Base-by-base conservation (phyloP, 352 stramenopile genomes). In the Hyaloperonospora brassicae region DNA sequence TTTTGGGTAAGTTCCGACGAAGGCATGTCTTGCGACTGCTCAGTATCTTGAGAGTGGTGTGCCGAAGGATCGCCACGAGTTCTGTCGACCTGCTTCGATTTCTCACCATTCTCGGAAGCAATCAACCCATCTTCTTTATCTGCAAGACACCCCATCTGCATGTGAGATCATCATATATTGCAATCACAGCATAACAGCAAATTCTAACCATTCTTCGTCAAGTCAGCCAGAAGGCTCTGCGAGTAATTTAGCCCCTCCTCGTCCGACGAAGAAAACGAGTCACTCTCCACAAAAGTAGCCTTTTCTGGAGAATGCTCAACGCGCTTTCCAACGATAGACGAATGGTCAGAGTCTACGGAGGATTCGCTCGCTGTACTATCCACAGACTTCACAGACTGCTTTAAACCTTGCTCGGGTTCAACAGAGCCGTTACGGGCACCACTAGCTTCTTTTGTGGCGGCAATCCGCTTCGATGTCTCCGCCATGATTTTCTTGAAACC, bases 211-310 rank as follows among this genome's bases (percentile, higher is more conserved):
- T 71, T 66, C 44, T 80, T 80, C 25, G 72, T 85, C 65, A 90
- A 66, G 41, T 88, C 76, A 31, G 79, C 79, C 35, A 90, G 59
- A 6, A 90, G 64, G 60, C 73, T 84, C 57, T 90, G 75, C 36
- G 75, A 88, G 59, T 90, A 90, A 61, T 87, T 73, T 17, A 84
- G 47, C 35, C 75, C 64, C 54, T 90, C 79, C 31, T 88, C 79
- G 41, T 86, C 74, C 17, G 62, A 70, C 40, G 61, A 66, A 22
- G 61, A 83, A 21, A 60, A 69, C 21, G 52, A 67, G 41, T 57
- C 70, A 55, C 40, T 65, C 35, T 73, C 57, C 22, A 57, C 57
- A 25, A 59, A 30, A 9, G 67, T 42, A 22, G 49, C 31, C 21
- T 49, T 54, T 22, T 65, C 61, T 21, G 43, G 44, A 46, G 36